Base-by-base conservation (phyloP, 2,329 filamentous ascomycete genomes). In the Fusarium redolens region DNA sequence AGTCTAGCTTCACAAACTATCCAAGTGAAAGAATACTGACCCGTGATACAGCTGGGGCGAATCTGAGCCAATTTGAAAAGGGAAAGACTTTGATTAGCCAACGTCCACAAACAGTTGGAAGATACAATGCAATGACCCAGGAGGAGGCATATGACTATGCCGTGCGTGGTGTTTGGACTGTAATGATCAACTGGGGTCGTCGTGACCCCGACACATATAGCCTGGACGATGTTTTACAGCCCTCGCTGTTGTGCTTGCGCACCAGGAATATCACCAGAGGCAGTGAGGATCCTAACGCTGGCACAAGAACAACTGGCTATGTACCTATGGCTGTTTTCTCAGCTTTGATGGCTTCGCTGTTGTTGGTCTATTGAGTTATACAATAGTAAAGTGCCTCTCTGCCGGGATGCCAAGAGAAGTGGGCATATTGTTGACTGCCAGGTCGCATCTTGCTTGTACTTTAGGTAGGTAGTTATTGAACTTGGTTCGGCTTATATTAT, bases 121-220 rank as follows among this genome's bases (percentile, higher is more conserved):
- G 44, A 38, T 14, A 31, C 13, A n/a, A 20, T 31, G 41, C n/a
- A 22, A 52, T 65, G 65, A 69, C 44, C 9, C 30, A 69, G 33
- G 41, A 60, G 40, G 65, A 69, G 20, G 59, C 51, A 35, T 69
- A 69, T 30, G 25, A 65, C 7, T 41, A 69, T 37, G 65, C 65
- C 35, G 52, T 69, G 28, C 59, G 65, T 43, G 60, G 67, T 25
- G 47, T 69, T 25, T 69, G 66, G 65, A 69, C 41, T 33, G 59
- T 69, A 5, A 37, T 69, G 66, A 65, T 69, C 11, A 69, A 45
- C 47, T 69, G 65, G 66, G 67, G 65, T 14, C 50, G 51, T 15
- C 47, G 51, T 37, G 30, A 48, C 37, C 22, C 25, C 5, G 14
- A 31, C 17, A 28, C 17, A n/a, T 61, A 37, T 17, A 28, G 28